These are phyloP conservation scores for Neurospora terricola DNA, from an alignment of 495 filamentous ascomycete genomes.

Conservation along the genomic window DNA sequence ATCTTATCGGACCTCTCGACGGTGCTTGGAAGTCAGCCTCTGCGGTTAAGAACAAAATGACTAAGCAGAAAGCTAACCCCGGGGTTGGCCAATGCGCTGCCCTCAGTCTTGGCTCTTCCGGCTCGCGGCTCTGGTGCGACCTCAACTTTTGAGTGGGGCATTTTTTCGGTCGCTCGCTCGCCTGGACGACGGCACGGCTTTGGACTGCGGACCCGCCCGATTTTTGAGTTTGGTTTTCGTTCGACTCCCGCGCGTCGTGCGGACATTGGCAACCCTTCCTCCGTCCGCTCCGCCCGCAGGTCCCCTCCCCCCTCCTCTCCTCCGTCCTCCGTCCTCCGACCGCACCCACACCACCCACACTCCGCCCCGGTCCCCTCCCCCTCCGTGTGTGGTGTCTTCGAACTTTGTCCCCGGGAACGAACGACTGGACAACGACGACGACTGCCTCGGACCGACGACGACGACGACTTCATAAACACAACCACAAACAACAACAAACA, in stretches of 20 bases:
- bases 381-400: neutral
- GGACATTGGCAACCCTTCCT: neutral
- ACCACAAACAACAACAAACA: neutral
- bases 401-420: neutral
- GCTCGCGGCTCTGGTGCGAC: neutral
- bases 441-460: neutral
- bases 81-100: neutral
- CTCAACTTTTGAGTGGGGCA: neutral
- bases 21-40: neutral
- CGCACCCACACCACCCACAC: neutral
- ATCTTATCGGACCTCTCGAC: constrained; percentile 19
- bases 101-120: neutral
- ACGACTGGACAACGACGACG: neutral
- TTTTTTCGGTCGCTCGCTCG: neutral
- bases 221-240: neutral
- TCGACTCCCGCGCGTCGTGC: neutral
- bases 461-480: neutral
- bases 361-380: neutral
- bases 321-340: neutral
- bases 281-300: neutral
- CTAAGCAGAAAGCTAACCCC: neutral
- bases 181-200: neutral
- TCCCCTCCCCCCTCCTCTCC: neutral
- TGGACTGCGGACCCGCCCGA: neutral
- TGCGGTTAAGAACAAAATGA: neutral